These are phyloP conservation scores for Metschnikowia lochheadii DNA, from an alignment of 805 yeast genomes.

Conservation along the genomic window DNA sequence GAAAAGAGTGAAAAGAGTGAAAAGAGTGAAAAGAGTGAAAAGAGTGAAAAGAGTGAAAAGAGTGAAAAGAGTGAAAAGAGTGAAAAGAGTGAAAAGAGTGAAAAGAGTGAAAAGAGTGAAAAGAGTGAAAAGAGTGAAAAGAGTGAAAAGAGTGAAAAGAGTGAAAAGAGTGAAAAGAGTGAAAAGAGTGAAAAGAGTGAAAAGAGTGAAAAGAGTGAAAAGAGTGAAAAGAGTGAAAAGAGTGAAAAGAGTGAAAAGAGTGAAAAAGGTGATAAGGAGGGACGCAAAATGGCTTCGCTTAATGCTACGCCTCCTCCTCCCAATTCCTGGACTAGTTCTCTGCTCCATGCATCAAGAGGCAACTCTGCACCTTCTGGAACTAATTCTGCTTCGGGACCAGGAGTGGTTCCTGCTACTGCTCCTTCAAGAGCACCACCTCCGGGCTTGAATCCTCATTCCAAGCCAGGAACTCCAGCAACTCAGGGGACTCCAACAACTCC, in stretches of 20 bases:
- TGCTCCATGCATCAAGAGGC: neutral
- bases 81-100: neutral
- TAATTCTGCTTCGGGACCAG: too few species aligned
- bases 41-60: too few species aligned
- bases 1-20: neutral
- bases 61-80: neutral
- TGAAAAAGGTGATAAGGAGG: neutral
- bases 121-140: neutral
- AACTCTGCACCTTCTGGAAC: neutral
- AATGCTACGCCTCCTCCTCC: neutral
- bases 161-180: neutral
- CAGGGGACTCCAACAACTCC: too few species aligned
- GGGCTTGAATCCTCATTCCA: conserved; percentile 14
- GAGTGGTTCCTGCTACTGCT: neutral
- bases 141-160: neutral
- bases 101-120: too few species aligned
- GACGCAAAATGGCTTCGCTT: neutral
- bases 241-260: neutral
- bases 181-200: neutral
- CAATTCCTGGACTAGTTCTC: neutral
- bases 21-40: neutral
- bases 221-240: neutral
- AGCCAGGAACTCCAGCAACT: conserved; percentile 14
- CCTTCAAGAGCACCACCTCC: conserved; percentile 17
- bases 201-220: neutral